Conservation (phyloP, 495 filamentous ascomycete genomes). For the Articulospora tetracladia region DNA sequence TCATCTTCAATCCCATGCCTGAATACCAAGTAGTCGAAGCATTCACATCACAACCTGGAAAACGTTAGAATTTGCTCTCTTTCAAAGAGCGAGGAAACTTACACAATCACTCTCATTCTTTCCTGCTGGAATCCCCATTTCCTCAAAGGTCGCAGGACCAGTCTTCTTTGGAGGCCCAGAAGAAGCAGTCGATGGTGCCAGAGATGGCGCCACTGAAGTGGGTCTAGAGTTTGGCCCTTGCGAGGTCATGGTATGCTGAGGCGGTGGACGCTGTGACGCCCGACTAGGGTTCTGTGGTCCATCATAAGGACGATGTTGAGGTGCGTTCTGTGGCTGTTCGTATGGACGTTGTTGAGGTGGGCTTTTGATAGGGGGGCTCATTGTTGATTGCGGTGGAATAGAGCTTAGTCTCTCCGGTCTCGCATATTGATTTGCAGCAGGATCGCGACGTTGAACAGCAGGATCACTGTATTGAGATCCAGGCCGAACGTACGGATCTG, state of each 20-base stretch:
- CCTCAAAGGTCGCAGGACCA: conserved; percentile 95
- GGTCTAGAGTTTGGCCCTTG: conserved; percentile 5
- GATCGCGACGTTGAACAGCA: conserved; percentile 14
- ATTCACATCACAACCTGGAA: neutral
- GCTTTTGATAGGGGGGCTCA: neutral
- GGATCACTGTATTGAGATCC: conserved; percentile 4
- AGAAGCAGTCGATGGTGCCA: conserved; percentile 11
- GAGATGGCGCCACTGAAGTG: neutral
- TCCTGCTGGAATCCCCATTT: conserved; percentile 86
- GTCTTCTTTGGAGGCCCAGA: conserved; percentile 36
- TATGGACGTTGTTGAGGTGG: neutral
- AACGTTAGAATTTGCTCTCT: neutral
- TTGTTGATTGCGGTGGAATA: conserved; percentile 10
- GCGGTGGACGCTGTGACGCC: conserved; percentile 11
- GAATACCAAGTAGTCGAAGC: neutral
- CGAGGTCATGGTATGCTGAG: conserved; percentile 6
- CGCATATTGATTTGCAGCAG: conserved; percentile 9
- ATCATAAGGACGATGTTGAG: conserved; percentile 3
- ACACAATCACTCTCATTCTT: conserved; percentile 88
- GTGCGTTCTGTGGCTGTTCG: neutral
- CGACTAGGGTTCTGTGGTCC: neutral
- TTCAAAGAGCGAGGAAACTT: conserved; percentile 41
- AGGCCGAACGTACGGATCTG: neutral
- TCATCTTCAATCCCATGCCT: neutral
- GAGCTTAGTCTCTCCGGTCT: conserved; percentile 22